A percentile compares a stretch with the other conserved stretches of the same genome.
phyloP scores from a whole-genome alignment of 495 filamentous ascomycete species.

The Hyaloscypha finlandica region DNA sequence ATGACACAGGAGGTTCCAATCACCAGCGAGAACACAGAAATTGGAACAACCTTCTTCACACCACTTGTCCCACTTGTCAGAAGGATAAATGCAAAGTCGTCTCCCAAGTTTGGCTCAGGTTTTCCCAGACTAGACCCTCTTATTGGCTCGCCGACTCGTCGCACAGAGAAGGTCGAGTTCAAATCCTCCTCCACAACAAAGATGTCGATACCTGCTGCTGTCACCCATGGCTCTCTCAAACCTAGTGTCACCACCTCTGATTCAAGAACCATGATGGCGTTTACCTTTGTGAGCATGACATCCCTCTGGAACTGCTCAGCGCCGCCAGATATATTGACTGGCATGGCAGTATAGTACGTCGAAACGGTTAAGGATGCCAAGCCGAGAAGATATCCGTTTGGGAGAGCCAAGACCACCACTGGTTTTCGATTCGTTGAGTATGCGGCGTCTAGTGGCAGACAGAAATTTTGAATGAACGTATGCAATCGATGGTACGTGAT shows the following conservation, averaged over 20 bases:
- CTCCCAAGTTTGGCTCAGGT: neutral
- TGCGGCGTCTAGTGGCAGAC: neutral
- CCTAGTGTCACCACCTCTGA: conserved; percentile 7
- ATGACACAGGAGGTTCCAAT: neutral
- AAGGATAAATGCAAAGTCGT: conserved; percentile 44
- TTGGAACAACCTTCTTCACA: conserved; percentile 44
- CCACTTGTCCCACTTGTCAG: conserved; percentile 51
- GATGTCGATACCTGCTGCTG: neutral
- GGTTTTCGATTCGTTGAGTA: conserved; percentile 28
- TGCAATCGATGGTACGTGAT: too few species aligned
- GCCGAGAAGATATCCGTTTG: conserved; percentile 40
- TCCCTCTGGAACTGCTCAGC: conserved; percentile 7
- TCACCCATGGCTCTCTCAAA: neutral
- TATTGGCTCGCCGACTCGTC: neutral
- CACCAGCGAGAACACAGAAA: neutral
- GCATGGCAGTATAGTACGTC: conserved; percentile 38
- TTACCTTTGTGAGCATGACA: neutral
- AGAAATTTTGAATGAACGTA: neutral
- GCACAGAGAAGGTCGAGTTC: conserved; percentile 1
- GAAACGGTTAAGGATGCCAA: conserved; percentile 35
- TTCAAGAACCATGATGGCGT: conserved; percentile 5
- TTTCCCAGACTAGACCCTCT: too few species aligned
- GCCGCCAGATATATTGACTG: conserved; percentile 29
- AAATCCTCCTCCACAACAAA: neutral
- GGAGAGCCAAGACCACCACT: conserved; percentile 37